These are phyloP conservation scores for cucumber (Cucumis sativus) DNA, from an alignment of 306 rosid species.

Conservation along the genomic window Cucumber_9930_V3 NC_026658.2:24813501-24814000, in stretches of 20 bases:
- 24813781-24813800: conserved; percentile 38
- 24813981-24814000: conserved; percentile 52
- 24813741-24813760: conserved; percentile 63
- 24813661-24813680: conserved; percentile 65
- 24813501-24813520: conserved; percentile 51
- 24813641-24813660: conserved; percentile 67
- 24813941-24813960: conserved; percentile 38
- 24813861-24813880: conserved; percentile 52
- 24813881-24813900: conserved; percentile 40
- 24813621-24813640: conserved; percentile 59
- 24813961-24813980: conserved; percentile 60
- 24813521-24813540: conserved; percentile 73
- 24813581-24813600: conserved; percentile 30
- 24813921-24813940: conserved; percentile 43
- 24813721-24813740: conserved; percentile 42
- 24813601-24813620: conserved; percentile 54
- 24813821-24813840: conserved; percentile 31
- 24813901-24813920: conserved; percentile 45
- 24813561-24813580: conserved; percentile 41
- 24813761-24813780: conserved; percentile 49
- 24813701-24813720: conserved; percentile 30
- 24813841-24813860: conserved; percentile 38
- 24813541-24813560: conserved; percentile 65
- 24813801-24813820: conserved; percentile 44
- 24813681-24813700: conserved; percentile 38